A percentile compares a stretch with the other conserved stretches of the same genome.
Evolutionary conservation across 345 rosid species (phyloP).

Genomic region (Triadica sebifera): DNA sequence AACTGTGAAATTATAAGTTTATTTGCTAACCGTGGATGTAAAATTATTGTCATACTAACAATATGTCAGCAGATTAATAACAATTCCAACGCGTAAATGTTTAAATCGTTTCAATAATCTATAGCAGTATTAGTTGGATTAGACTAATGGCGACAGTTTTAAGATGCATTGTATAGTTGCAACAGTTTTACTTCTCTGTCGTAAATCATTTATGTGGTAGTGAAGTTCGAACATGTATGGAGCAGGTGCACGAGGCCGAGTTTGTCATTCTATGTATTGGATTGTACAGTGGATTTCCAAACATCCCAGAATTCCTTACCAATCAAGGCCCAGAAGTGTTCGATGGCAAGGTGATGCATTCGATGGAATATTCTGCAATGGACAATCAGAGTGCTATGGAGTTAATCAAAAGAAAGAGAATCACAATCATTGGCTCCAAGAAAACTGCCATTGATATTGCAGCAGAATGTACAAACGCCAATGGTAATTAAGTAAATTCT

Average conservation of each 20-base stretch:
- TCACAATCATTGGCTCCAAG: constrained; percentile 31
- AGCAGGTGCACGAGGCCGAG: constrained; percentile 34
- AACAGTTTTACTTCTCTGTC: too few relatives aligned
- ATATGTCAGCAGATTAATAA: too few relatives aligned
- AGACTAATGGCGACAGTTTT: too few relatives aligned
- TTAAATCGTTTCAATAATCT: too few relatives aligned
- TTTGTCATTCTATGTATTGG: constrained; percentile 39
- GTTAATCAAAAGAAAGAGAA: constrained; percentile 31
- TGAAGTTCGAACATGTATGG: neutral
- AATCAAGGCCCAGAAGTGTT: constrained; percentile 29
- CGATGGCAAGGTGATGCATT: constrained; percentile 36
- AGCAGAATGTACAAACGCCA: constrained; percentile 34
- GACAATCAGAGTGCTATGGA: constrained; percentile 21
- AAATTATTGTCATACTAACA: too few relatives aligned
- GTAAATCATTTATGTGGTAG: too few relatives aligned
- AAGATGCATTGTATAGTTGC: too few relatives aligned
- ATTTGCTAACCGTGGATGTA: too few relatives aligned
- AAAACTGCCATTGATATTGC: constrained; percentile 44
- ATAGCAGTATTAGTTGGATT: too few relatives aligned
- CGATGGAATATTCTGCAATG: constrained; percentile 33
- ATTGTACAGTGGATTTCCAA: constrained; percentile 30
- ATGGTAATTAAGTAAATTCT: constrained; percentile 24
- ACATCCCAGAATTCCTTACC: constrained; percentile 35
- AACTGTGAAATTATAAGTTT: too few relatives aligned
- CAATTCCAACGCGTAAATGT: too few relatives aligned